These are phyloP conservation scores for Nicotiana tomentosiformis DNA, from an alignment of 257 asterid genomes.

Conservation along the genomic window DNA sequence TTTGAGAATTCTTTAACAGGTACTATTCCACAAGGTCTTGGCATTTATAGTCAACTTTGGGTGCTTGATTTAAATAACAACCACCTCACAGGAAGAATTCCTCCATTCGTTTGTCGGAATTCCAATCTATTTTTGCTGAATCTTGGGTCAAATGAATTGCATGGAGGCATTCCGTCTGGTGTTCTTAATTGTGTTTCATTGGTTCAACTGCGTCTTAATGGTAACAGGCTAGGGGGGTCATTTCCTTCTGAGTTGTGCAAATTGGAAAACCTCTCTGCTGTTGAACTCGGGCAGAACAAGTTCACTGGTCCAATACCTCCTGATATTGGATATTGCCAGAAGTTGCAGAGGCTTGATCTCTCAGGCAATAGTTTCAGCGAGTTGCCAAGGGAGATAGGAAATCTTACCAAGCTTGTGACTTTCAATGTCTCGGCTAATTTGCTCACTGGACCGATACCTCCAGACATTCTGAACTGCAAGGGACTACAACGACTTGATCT, in stretches of 20 bases:
- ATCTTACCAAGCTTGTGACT: constrained; percentile 60
- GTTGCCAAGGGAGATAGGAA: constrained; percentile 68
- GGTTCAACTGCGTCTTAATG: constrained; percentile 65
- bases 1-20: constrained; percentile 66
- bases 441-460: constrained; percentile 55
- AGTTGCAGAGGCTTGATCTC: constrained; percentile 81
- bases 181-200: constrained; percentile 55
- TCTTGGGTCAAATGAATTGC: constrained; percentile 56
- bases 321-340: constrained; percentile 54
- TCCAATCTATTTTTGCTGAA: constrained; percentile 65
- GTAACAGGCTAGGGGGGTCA: constrained; percentile 49
- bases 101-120: constrained; percentile 52
- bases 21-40: constrained; percentile 66
- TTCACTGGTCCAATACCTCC: constrained; percentile 63
- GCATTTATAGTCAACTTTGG: constrained; percentile 64
- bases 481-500: constrained; percentile 85
- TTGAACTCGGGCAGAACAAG: constrained; percentile 70
- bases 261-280: constrained; percentile 61
- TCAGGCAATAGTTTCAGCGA: constrained; percentile 61
- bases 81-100: constrained; percentile 61
- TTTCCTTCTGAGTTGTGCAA: constrained; percentile 74
- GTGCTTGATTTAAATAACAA: constrained; percentile 79
- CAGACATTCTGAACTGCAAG: constrained; percentile 57
- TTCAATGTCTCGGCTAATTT: constrained; percentile 65
- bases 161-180: constrained; percentile 61